phyloP scores from a whole-genome alignment of 192 early-diverging fungal genomes.

The Coemansia sp. region DNA sequence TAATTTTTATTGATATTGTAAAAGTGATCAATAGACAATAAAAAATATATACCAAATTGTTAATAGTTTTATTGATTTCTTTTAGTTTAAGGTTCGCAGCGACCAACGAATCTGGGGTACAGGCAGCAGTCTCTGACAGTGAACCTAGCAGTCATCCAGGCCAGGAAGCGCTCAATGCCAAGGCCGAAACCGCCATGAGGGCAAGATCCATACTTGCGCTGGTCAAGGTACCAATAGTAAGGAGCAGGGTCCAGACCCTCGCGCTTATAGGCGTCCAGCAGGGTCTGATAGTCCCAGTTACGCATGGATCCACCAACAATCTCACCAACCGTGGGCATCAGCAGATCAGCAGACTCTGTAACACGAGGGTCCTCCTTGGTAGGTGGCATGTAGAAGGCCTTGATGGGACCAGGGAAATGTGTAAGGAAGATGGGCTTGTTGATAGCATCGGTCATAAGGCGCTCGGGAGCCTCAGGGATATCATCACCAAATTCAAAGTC shows the following conservation, averaged over 20 bases:
- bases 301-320: slow-evolving; percentile 98
- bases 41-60: background rate
- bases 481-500: slow-evolving; percentile 98
- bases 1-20: too few species aligned
- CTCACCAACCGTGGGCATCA: slow-evolving; percentile 98
- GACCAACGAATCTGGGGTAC: slow-evolving; percentile 89
- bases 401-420: slow-evolving; percentile 97
- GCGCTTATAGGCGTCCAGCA: slow-evolving; percentile 78
- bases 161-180: slow-evolving; percentile 94
- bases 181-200: slow-evolving; percentile 98
- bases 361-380: slow-evolving; percentile 75
- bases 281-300: slow-evolving; percentile 79
- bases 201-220: slow-evolving; percentile 96
- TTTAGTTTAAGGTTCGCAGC: slow-evolving; percentile 69
- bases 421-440: slow-evolving; percentile 90
- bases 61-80: background rate
- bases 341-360: slow-evolving; percentile 95
- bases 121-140: slow-evolving; percentile 87
- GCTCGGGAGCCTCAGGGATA: slow-evolving; percentile 97
- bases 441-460: slow-evolving; percentile 98
- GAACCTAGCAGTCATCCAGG: slow-evolving; percentile 90
- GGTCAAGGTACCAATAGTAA: slow-evolving; percentile 99
- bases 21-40: background rate
- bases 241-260: slow-evolving; percentile 90
- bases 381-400: slow-evolving; percentile 99